Percentiles rank a stretch among this genome's conserved stretches.
These are phyloP conservation scores for Crucibulum laeve DNA, from an alignment of 768 basidiomycete species.

Conservation along the genomic window DNA sequence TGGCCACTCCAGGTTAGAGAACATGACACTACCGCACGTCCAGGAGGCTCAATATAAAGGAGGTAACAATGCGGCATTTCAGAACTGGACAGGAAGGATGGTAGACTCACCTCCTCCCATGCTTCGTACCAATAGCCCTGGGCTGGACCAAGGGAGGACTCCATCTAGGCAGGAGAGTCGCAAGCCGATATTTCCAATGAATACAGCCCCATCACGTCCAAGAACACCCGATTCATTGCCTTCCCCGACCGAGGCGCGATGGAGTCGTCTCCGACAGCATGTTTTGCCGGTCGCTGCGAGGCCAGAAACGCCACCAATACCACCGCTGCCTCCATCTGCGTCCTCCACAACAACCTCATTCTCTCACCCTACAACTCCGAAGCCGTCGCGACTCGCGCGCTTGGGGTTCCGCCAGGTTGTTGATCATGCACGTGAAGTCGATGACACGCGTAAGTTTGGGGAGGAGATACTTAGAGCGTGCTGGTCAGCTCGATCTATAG, in stretches of 20 bases:
- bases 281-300: constrained; percentile 33
- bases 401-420: constrained; percentile 63
- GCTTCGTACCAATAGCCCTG: background rate
- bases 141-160: background rate
- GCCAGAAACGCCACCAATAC: constrained; percentile 20
- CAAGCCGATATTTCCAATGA: no score
- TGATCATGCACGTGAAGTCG: constrained; percentile 54
- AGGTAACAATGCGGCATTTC: background rate
- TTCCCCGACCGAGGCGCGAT: constrained; percentile 39
- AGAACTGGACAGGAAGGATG: background rate
- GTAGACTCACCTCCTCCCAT: background rate
- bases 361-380: constrained; percentile 31
- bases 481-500: constrained; percentile 45
- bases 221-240: constrained; percentile 45
- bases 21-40: background rate
- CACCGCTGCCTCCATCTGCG: constrained; percentile 20
- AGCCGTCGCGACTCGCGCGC: constrained; percentile 44
- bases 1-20: background rate
- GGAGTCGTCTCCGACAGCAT: constrained; percentile 53
- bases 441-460: constrained; percentile 46
- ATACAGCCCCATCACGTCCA: constrained; percentile 11
- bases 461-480: constrained; percentile 56
- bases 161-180: no score
- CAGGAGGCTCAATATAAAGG: background rate
- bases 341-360: constrained; percentile 13